phyloP scores from a whole-genome alignment of 2,329 filamentous ascomycete genomes.

The Fusarium liriodendri region DNA sequence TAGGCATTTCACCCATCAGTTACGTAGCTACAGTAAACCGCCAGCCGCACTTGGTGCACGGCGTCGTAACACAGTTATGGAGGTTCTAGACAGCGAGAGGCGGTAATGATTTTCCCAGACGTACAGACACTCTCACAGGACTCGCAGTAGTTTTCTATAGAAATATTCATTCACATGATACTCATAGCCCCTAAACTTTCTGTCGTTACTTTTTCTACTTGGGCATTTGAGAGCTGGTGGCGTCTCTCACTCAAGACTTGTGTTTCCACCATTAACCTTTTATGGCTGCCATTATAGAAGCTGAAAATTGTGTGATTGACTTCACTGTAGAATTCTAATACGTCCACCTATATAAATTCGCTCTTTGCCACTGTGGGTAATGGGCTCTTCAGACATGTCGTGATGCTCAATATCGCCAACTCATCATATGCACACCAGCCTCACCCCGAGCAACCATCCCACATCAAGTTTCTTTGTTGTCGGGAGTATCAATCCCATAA shows the following conservation, averaged over 20 bases:
- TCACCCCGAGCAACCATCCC: neutral
- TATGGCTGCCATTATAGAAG: neutral
- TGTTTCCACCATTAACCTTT: neutral
- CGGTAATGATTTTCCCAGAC: neutral
- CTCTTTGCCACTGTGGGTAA: neutral
- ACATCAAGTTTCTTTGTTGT: neutral
- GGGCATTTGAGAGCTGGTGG: neutral
- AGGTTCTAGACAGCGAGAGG: neutral
- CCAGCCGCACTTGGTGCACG: neutral
- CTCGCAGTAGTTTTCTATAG: neutral
- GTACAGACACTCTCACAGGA: neutral
- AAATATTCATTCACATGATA: neutral
- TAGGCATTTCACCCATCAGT: neutral
- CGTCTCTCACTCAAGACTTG: neutral
- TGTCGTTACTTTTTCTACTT: neutral
- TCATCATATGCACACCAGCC: neutral
- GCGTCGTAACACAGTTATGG: neutral
- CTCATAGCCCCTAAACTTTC: neutral
- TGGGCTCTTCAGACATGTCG: neutral
- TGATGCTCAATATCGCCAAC: neutral
- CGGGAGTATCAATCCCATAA: neutral
- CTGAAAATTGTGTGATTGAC: neutral
- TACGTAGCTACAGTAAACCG: neutral
- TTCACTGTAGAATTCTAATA: neutral
- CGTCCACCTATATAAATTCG: neutral